These are phyloP conservation scores for Ballota nigra DNA, from an alignment of 257 asterid genomes.

Conservation along the genomic window DNA sequence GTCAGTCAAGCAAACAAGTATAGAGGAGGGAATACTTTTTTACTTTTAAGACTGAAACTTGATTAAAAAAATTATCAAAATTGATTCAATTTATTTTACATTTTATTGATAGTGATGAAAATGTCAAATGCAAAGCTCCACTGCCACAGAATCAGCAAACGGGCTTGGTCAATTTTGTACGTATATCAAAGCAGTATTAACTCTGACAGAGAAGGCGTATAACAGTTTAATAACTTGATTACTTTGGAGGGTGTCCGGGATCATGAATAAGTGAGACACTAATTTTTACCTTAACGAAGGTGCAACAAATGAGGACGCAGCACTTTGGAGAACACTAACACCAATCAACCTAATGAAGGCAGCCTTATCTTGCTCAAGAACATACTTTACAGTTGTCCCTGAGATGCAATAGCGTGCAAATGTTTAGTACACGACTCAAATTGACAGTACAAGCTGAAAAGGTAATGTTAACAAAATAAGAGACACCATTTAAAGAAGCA, in stretches of 20 bases:
- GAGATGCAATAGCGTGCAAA: slow-evolving; percentile 30
- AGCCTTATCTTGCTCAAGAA: slow-evolving; percentile 89
- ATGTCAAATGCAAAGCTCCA: not conserved
- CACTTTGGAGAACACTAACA: slow-evolving; percentile 95
- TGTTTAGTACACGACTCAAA: slow-evolving; percentile 13
- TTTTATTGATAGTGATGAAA: not conserved
- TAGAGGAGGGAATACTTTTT: not conserved
- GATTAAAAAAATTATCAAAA: not conserved
- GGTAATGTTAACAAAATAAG: slow-evolving; percentile 7
- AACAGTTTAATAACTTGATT: not conserved
- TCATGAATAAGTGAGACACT: not conserved
- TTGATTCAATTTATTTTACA: not conserved
- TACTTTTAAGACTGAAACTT: not conserved
- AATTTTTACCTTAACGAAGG: slow-evolving; percentile 85
- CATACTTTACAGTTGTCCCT: slow-evolving; percentile 97
- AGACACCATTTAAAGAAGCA: slow-evolving; percentile 90
- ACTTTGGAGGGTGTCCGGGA: too few species aligned
- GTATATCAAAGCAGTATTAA: not conserved
- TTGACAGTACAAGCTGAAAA: slow-evolving; percentile 24
- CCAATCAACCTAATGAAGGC: slow-evolving; percentile 87
- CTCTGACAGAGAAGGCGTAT: not conserved
- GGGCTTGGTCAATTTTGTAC: not conserved
- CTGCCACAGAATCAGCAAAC: slow-evolving; percentile 7
- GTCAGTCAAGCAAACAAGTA: not conserved
- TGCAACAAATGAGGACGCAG: slow-evolving; percentile 95